Evolutionary conservation across 2,329 filamentous ascomycete genomes (phyloP).

Genomic region (Cladophialophora exuberans): DNA sequence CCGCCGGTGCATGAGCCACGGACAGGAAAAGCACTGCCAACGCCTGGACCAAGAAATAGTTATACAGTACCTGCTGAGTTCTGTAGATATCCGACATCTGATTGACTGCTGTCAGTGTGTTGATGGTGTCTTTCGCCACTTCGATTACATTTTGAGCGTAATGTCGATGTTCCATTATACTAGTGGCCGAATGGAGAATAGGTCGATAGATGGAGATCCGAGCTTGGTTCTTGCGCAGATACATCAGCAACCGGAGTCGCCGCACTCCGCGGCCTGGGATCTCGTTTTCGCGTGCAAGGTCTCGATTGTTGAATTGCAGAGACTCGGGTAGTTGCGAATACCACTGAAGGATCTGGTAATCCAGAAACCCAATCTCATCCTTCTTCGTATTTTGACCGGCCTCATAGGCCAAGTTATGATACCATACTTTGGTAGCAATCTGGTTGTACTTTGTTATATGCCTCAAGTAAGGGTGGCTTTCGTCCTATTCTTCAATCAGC

Average conservation of each 20-base stretch:
- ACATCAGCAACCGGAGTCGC: conserved; percentile 79
- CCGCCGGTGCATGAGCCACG: conserved; percentile 64
- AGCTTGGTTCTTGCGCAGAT: conserved; percentile 86
- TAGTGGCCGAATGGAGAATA: conserved; percentile 79
- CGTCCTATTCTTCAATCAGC: conserved; percentile 40
- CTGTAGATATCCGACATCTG: conserved; percentile 66
- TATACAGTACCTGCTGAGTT: conserved; percentile 66
- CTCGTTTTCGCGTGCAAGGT: conserved; percentile 56
- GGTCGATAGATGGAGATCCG: conserved; percentile 87
- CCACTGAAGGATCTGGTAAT: conserved; percentile 85
- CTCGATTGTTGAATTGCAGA: conserved; percentile 57
- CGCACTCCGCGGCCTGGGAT: conserved; percentile 60
- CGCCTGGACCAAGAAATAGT: conserved; percentile 68
- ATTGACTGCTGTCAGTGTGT: conserved; percentile 63
- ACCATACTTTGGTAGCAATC: conserved; percentile 85
- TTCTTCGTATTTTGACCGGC: conserved; percentile 67
- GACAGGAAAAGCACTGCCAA: conserved; percentile 67
- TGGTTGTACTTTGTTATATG: conserved; percentile 85
- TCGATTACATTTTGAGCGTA: conserved; percentile 72
- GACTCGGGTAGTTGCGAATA: conserved; percentile 72
- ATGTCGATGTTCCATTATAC: conserved; percentile 74
- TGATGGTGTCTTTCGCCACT: conserved; percentile 67
- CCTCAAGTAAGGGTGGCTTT: conserved; percentile 69
- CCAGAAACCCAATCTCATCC: conserved; percentile 77
- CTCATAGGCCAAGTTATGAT: conserved; percentile 72